Evolutionary conservation across 192 early-diverging fungal species (phyloP), one percentile per base, ranked within the genome.

Genomic region (Phlyctochytrium bullatum): DNA sequence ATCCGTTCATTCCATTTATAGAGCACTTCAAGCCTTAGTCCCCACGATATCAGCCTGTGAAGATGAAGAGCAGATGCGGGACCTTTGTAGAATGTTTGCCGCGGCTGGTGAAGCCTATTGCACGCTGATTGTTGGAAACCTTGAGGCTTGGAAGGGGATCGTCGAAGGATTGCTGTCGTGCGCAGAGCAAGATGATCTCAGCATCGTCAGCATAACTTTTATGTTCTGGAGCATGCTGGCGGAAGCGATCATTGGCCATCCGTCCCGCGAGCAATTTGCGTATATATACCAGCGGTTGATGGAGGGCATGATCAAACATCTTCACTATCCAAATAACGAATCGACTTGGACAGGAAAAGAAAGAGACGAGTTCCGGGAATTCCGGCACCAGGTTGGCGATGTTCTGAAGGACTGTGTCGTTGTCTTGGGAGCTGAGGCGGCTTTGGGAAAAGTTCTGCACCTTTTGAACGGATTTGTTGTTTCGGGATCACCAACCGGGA

Each of bases 301-400:
- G 0, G 90, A 93, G 72, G 84, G 90, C 53, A 92, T 96, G 74
- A 89, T 97, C 53, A 69, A 75, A 34, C 95, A 97, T 59, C 74
- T 97, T 31, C 90, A 89, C 61, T 98, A 98, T 67, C 96, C 96
- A 27, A 87, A 90, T 50, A 59, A 82, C 23, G 73, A 67, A 12
- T 34, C 27, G 25, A 75, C 71, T 2, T 90, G 88, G 90, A 89
- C 89, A 0, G 91, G 92, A 10, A 82, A 92, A 71, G 91, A 95
- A 67, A 86, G 92, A n/a, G 98, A 99, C 65, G 92, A 97, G 30
- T 99, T 99, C 71, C 80, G 95, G 36, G 93, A 97, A 30, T 97
- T 98, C 75, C 86, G 98, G 27, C 96, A 99, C 77, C 82, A 87
- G 30, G 93, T 98, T 81, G 98, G 96, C 51, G 95, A 98, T 66